Conservation (phyloP, 2,329 filamentous ascomycete genomes). For the Coleophoma eucalyptorum region DNA sequence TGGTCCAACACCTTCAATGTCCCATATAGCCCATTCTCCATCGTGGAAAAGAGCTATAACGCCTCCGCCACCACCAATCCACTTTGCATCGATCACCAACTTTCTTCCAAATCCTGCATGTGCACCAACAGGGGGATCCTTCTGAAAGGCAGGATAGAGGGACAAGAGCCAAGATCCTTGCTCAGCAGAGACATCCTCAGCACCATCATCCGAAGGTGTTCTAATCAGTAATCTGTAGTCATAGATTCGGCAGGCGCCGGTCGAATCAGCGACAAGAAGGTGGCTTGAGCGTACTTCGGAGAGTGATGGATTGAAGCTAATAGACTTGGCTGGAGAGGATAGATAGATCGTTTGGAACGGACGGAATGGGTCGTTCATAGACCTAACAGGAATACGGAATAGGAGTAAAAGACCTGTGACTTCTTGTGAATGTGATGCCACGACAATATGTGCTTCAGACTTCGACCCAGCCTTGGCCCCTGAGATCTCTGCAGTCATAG, state of each 20-base stretch:
- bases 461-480: slow-evolving; percentile 15
- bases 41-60: slow-evolving; percentile 56
- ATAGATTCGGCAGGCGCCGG: slow-evolving; percentile 57
- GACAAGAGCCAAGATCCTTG: slow-evolving; percentile 64
- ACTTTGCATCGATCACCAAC: slow-evolving; percentile 57
- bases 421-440: slow-evolving; percentile 57
- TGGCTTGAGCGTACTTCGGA: slow-evolving; percentile 43
- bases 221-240: slow-evolving; percentile 54
- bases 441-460: slow-evolving; percentile 44
- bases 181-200: slow-evolving; percentile 6
- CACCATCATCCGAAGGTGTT: slow-evolving; percentile 40
- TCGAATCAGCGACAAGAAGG: slow-evolving; percentile 50
- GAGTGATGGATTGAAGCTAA: slow-evolving; percentile 56
- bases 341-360: slow-evolving; percentile 61
- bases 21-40: slow-evolving; percentile 67
- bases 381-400: slow-evolving; percentile 49
- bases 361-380: slow-evolving; percentile 28
- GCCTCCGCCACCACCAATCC: slow-evolving; percentile 58
- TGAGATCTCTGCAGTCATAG: slow-evolving; percentile 41
- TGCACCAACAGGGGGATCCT: slow-evolving; percentile 37
- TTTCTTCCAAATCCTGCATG: slow-evolving; percentile 47
- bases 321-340: slow-evolving; percentile 46
- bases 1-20: slow-evolving; percentile 56
- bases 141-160: slow-evolving; percentile 40
- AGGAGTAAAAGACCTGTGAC: slow-evolving; percentile 54